These are phyloP conservation scores for Gossypium rotundifolium DNA, from an alignment of 345 rosid genomes.

Conservation along the genomic window DNA sequence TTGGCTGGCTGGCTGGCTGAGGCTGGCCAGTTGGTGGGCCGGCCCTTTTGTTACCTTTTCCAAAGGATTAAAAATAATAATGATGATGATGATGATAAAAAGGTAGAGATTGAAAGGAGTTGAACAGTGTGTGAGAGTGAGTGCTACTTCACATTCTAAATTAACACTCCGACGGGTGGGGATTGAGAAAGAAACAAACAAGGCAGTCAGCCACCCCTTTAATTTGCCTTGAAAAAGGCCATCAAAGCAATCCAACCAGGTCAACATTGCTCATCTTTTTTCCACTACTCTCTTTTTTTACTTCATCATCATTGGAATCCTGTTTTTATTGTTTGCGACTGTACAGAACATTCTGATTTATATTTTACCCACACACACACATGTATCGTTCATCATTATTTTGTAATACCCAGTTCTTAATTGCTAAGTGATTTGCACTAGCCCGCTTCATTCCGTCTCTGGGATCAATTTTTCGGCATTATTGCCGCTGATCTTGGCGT, in stretches of 20 bases:
- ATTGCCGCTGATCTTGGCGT: slow-evolving; percentile 11
- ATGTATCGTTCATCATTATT: neutral
- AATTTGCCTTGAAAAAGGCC: slow-evolving; percentile 16
- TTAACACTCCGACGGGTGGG: slow-evolving; percentile 1
- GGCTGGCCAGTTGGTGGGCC: slow-evolving; percentile 15
- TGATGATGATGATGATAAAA: neutral
- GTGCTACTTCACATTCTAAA: slow-evolving; percentile 13
- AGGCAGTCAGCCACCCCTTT: neutral
- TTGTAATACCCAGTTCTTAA: neutral
- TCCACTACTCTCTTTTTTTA: neutral
- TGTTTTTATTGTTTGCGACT: too few relatives aligned
- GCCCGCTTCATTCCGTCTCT: neutral
- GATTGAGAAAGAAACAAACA: neutral
- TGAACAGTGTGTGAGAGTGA: slow-evolving; percentile 15
- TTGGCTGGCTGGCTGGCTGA: slow-evolving; percentile 5
- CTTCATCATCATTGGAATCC: slow-evolving; percentile 19
- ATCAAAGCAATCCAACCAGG: slow-evolving; percentile 2
- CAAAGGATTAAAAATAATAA: neutral
- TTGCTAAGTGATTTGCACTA: neutral
- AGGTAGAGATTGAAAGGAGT: neutral
- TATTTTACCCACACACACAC: too few relatives aligned
- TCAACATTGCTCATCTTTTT: slow-evolving; percentile 15
- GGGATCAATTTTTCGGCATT: neutral
- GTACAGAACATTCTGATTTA: too few relatives aligned
- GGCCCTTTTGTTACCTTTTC: slow-evolving; percentile 10